Evolutionary conservation across 768 basidiomycete genomes (phyloP).

Genomic region (Mycena olivaceomarginata): DNA sequence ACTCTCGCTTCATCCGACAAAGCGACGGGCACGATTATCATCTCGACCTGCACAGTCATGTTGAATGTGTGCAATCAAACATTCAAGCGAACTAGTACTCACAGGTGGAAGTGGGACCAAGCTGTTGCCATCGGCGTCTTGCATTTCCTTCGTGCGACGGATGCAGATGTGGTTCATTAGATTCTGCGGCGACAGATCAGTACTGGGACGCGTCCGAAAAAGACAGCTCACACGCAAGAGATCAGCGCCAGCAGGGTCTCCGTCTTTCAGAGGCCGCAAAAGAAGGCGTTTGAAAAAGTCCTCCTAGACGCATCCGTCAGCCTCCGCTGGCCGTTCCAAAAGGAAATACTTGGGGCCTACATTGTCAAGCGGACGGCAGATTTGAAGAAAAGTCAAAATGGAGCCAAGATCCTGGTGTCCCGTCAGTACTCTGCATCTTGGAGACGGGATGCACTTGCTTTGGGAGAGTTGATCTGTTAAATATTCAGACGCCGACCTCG

Average conservation of each 20-base stretch:
- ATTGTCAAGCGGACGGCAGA: constrained; percentile 91
- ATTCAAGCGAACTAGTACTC: constrained; percentile 36
- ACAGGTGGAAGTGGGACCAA: constrained; percentile 87
- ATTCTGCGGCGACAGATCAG: constrained; percentile 25
- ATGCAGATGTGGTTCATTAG: constrained; percentile 88
- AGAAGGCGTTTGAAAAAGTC: constrained; percentile 89
- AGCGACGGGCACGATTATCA: constrained; percentile 83
- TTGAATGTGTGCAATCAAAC: not conserved
- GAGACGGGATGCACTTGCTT: constrained; percentile 58
- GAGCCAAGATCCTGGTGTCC: constrained; percentile 88
- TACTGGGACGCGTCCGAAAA: not conserved
- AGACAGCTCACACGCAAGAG: constrained; percentile 73
- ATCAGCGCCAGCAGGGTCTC: constrained; percentile 79
- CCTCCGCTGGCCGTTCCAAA: not conserved
- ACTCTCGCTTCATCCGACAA: constrained; percentile 81
- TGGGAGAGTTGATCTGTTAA: constrained; percentile 85
- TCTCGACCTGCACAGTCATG: constrained; percentile 75
- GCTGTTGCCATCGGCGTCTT: constrained; percentile 83
- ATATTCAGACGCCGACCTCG: constrained; percentile 25
- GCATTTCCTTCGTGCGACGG: constrained; percentile 94
- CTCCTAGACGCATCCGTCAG: constrained; percentile 52
- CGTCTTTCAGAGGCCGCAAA: constrained; percentile 85
- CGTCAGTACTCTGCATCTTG: not conserved
- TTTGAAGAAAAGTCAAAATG: constrained; percentile 86
- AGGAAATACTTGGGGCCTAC: not conserved